A percentile compares a stretch with the other conserved stretches of the same genome.
Evolutionary conservation across 73 alveolate species (phyloP).

Genomic region (Paramecium caudatum): DNA sequence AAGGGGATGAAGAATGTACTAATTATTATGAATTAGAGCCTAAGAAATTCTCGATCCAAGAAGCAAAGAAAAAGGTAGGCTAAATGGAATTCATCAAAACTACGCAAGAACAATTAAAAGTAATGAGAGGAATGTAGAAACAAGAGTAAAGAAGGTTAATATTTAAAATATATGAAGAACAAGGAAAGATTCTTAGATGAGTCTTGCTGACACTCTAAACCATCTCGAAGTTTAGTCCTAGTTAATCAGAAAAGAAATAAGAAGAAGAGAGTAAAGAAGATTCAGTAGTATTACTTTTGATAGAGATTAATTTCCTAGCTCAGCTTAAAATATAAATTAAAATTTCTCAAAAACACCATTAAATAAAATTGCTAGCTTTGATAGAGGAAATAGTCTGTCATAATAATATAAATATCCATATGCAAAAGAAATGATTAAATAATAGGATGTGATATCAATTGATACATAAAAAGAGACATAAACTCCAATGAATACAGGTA

Average conservation of each 20-base stretch:
- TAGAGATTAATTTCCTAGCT: background rate
- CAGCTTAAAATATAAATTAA: background rate
- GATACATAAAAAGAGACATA: background rate
- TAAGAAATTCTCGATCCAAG: background rate
- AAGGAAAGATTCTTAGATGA: background rate
- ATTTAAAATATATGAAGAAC: background rate
- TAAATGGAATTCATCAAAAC: conserved; percentile 36
- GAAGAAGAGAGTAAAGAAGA: conserved; percentile 7
- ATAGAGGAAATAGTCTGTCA: background rate
- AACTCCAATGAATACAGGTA: background rate
- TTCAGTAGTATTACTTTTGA: conserved; percentile 51
- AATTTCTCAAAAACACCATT: conserved; percentile 13
- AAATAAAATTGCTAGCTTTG: background rate
- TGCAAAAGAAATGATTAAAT: background rate
- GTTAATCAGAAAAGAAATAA: conserved; percentile 1
- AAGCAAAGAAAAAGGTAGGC: background rate
- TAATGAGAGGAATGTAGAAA: background rate
- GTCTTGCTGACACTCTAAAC: conserved; percentile 28
- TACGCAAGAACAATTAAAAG: background rate
- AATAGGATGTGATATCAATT: conserved; percentile 12
- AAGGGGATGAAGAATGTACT: background rate
- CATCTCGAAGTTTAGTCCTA: conserved; percentile 12
- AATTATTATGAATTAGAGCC: background rate
- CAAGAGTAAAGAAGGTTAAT: background rate
- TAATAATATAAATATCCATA: background rate